A percentile compares a stretch with the other conserved stretches of the same genome.
These are phyloP conservation scores for Leccinellum albellum DNA, from an alignment of 768 basidiomycete genomes.

Conservation along the genomic window DNA sequence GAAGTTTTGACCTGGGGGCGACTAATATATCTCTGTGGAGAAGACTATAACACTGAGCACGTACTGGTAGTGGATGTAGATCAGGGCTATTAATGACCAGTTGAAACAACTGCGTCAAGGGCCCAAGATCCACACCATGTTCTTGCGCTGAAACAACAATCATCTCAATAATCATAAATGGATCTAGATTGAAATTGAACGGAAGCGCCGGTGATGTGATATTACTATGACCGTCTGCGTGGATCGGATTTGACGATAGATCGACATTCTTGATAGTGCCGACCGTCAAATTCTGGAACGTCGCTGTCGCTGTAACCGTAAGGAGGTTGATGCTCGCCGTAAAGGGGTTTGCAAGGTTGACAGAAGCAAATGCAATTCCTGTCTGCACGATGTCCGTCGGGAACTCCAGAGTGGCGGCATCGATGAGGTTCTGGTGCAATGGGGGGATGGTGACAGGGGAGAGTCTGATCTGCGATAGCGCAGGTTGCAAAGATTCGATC, in stretches of 20 bases:
- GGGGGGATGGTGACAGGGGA: conserved; percentile 63
- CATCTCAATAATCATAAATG: conserved; percentile 56
- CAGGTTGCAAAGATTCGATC: conserved; percentile 57
- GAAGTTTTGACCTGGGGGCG: conserved; percentile 47
- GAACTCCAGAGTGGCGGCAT: conserved; percentile 52
- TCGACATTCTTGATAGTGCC: conserved; percentile 58
- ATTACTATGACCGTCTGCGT: conserved; percentile 53
- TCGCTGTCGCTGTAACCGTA: conserved; percentile 49
- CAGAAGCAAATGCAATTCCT: conserved; percentile 54
- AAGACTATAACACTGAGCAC: neutral
- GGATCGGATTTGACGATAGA: conserved; percentile 53
- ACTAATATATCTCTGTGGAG: neutral
- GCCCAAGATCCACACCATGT: conserved; percentile 59
- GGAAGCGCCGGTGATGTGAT: conserved; percentile 56
- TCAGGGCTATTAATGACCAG: conserved; percentile 48
- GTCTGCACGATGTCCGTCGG: conserved; percentile 59
- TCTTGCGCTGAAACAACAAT: conserved; percentile 47
- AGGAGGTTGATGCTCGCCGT: conserved; percentile 67
- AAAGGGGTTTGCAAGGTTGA: conserved; percentile 64
- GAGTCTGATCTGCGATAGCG: conserved; percentile 57
- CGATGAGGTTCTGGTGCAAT: conserved; percentile 58
- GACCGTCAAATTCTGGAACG: conserved; percentile 51
- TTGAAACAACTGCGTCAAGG: conserved; percentile 51
- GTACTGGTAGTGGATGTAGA: conserved; percentile 50
- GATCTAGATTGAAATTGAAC: conserved; percentile 62